Base-by-base conservation (phyloP, 352 stramenopile genomes). In the Thraustotheca clavata region DNA sequence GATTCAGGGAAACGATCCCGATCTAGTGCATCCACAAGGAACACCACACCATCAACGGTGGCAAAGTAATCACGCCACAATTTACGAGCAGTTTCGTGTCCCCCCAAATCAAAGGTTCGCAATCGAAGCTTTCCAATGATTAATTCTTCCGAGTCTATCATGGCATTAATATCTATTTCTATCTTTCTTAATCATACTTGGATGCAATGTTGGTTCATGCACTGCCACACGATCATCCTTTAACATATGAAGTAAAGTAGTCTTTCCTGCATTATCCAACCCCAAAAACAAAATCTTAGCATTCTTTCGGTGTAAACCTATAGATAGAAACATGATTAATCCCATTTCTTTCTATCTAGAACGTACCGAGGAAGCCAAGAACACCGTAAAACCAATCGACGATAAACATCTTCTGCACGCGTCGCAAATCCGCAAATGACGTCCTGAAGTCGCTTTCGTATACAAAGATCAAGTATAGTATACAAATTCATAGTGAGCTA, bases 231-330 rank as follows among this genome's bases (percentile, higher is more conserved):
- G 82, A 77, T 98, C 96, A 61, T 99, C 96, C 88, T 99, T 99
- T 29, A 99, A 87, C 96, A 99, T 99, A 83, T 99, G 96, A 60
- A 99, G 78, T 35, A 99, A 78, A 27, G 97, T 99, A 12, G 97
- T 99, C 80, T 99, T 99, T 71, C 97, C 97, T 47, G 97, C 97
- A 83, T 99, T 99, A 76, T 99, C 97, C 29, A 99, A 77, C 27
- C 97, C 97, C 27, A 99, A 75, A 80, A 99, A 99, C 38, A 99
- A 73, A 74, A 99, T 99, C 81, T 99, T 99, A 69, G 96, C 97
- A 75, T 98, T 98, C 85, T 99, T 99, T 81, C 99, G 97, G 79
- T 99, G 99, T 57, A 99, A 85, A 49, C 97, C 97, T 99, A 80
- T 4, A 20, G 3, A 35, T 20, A 14, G 18, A 68, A 7, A 31